Conservation (phyloP, 2,329 filamentous ascomycete genomes). For the Trichoderma asperellum region DNA sequence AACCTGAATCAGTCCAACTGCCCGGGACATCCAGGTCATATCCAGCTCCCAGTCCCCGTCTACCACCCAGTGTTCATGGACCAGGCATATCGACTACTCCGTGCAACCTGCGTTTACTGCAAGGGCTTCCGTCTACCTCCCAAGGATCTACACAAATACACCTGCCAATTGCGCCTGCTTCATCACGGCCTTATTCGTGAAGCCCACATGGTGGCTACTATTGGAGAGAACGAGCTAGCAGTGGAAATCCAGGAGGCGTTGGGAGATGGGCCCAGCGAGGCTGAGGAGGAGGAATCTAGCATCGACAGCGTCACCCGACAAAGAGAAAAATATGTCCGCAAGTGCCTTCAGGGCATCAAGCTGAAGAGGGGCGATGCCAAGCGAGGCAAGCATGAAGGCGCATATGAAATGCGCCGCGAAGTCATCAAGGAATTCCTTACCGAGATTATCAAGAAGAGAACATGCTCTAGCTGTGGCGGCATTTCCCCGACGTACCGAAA, state of each 20-base stretch:
- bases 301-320: slow-evolving; percentile 59
- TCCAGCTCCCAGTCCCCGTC: slow-evolving; percentile 88
- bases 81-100: slow-evolving; percentile 81
- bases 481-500: slow-evolving; percentile 85
- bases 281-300: slow-evolving; percentile 62
- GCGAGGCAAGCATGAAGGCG: slow-evolving; percentile 79
- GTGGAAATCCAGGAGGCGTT: slow-evolving; percentile 39
- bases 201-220: slow-evolving; percentile 60
- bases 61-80: slow-evolving; percentile 98
- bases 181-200: slow-evolving; percentile 81
- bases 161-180: slow-evolving; percentile 83
- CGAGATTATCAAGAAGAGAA: slow-evolving; percentile 69
- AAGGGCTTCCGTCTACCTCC: slow-evolving; percentile 81
- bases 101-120: slow-evolving; percentile 90
- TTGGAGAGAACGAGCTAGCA: slow-evolving; percentile 51
- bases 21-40: slow-evolving; percentile 92
- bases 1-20: slow-evolving; percentile 80
- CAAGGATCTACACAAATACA: slow-evolving; percentile 74
- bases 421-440: slow-evolving; percentile 82
- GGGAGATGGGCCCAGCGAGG: slow-evolving; percentile 58
- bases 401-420: slow-evolving; percentile 73
- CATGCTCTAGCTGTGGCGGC: slow-evolving; percentile 69
- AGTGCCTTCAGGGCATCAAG: slow-evolving; percentile 66
- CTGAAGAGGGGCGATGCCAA: slow-evolving; percentile 53
- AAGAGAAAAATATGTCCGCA: slow-evolving; percentile 71